Evolutionary conservation across 805 yeast genomes (phyloP).

Genomic region (Kazachstania kunashirensis): DNA sequence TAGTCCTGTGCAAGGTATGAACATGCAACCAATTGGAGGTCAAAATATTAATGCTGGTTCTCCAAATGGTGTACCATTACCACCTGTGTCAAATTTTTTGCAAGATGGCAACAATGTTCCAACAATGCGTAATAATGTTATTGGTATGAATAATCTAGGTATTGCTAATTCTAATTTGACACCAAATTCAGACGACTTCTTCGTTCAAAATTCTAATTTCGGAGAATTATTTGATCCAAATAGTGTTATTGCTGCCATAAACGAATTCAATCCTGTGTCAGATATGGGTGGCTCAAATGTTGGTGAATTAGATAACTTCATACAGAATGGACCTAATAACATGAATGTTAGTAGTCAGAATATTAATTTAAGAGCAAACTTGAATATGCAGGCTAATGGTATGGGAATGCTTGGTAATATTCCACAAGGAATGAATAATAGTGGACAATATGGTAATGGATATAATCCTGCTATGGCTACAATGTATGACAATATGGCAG

Average conservation of each 20-base stretch:
- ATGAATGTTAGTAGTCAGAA: slow-evolving; percentile 1
- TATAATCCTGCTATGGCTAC: background rate
- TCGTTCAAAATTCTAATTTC: slow-evolving; percentile 25
- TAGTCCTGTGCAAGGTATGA: slow-evolving; percentile 4
- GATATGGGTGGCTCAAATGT: background rate
- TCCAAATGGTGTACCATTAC: background rate
- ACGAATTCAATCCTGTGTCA: slow-evolving; percentile 5
- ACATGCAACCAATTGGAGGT: slow-evolving; percentile 1
- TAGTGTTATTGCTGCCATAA: slow-evolving; percentile 23
- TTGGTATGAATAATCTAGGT: background rate
- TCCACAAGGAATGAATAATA: background rate
- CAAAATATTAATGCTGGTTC: background rate
- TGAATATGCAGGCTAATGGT: slow-evolving; percentile 2
- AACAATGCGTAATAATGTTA: background rate
- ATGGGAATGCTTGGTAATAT: background rate
- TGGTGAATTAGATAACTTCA: background rate
- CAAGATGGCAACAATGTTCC: background rate
- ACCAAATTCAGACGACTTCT: slow-evolving; percentile 31
- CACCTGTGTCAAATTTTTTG: background rate
- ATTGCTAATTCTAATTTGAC: slow-evolving; percentile 2
- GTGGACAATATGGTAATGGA: background rate
- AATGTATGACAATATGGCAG: background rate
- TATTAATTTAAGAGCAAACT: background rate
- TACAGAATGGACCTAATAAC: too few species aligned
- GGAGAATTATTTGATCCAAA: slow-evolving; percentile 27